Evolutionary conservation across 805 yeast genomes (phyloP).

Genomic region (Candida sphagnicola): DNA sequence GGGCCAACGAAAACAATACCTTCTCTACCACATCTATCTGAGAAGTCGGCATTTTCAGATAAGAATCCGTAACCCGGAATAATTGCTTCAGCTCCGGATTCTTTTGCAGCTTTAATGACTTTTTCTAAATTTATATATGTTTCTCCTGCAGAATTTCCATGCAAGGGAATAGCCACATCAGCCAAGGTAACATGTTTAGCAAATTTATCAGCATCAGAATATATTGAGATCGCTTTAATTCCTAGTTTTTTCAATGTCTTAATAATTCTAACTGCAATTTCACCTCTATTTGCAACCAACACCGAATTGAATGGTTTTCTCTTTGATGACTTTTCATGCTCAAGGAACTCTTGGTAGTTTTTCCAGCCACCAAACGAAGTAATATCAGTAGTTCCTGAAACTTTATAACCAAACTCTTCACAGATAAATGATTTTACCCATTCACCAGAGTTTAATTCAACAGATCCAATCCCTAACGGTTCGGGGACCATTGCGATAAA

Average conservation of each 20-base stretch:
- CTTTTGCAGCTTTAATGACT: slow-evolving; percentile 80
- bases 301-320: slow-evolving; percentile 72
- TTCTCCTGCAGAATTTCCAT: slow-evolving; percentile 84
- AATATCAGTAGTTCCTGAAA: slow-evolving; percentile 71
- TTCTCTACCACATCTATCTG: slow-evolving; percentile 78
- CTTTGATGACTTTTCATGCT: slow-evolving; percentile 15
- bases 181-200: slow-evolving; percentile 84
- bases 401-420: slow-evolving; percentile 81
- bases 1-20: slow-evolving; percentile 97
- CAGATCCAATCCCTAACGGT: slow-evolving; percentile 93
- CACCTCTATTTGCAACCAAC: slow-evolving; percentile 96
- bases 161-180: slow-evolving; percentile 73
- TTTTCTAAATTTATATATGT: slow-evolving; percentile 85
- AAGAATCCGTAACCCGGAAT: slow-evolving; percentile 97
- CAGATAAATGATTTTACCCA: slow-evolving; percentile 93
- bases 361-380: slow-evolving; percentile 91
- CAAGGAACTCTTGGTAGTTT: slow-evolving; percentile 45
- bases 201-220: slow-evolving; percentile 85
- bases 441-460: slow-evolving; percentile 74
- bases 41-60: slow-evolving; percentile 94
- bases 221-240: slow-evolving; percentile 80
- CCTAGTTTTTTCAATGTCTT: slow-evolving; percentile 78
- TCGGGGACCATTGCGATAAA: slow-evolving; percentile 88
- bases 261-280: slow-evolving; percentile 92
- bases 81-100: slow-evolving; percentile 86